Percentiles rank a stretch among this genome's conserved stretches.
These are phyloP conservation scores for Endotrypanum monterogeii DNA, from an alignment of 208 protist genomes.

Conservation along the genomic window DNA sequence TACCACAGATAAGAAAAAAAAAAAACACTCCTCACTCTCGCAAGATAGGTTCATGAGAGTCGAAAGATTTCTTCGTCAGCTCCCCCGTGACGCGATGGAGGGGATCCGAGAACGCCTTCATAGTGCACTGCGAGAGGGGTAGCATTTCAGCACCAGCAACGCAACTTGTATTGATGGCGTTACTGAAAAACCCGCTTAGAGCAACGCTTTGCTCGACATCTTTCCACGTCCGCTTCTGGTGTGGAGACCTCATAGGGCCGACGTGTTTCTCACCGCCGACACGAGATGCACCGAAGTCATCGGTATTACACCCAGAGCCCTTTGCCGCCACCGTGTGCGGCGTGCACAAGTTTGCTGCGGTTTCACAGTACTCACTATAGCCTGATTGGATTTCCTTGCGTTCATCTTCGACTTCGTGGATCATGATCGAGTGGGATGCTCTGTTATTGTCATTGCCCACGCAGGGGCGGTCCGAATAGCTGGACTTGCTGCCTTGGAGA, in stretches of 20 bases:
- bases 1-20: background rate
- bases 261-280: background rate
- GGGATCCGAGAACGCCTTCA: background rate
- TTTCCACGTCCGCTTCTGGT: constrained; percentile 23
- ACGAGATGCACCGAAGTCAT: background rate
- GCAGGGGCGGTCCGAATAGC: background rate
- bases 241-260: constrained; percentile 5
- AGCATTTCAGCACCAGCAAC: background rate
- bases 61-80: constrained; percentile 5
- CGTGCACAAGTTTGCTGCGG: background rate
- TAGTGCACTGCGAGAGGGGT: background rate
- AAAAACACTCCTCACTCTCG: background rate
- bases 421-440: background rate
- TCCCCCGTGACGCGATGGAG: background rate
- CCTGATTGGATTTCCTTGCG: no score
- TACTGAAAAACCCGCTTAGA: constrained; percentile 43
- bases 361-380: background rate
- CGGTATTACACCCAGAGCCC: background rate
- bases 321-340: background rate
- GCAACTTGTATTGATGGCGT: constrained; percentile 4
- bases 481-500: background rate
- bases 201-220: constrained; percentile 36
- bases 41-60: background rate
- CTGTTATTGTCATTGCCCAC: background rate
- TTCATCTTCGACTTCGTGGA: background rate